These are phyloP conservation scores for Starmerella bacillaris DNA, from an alignment of 805 yeast genomes.

Conservation along the genomic window DNA sequence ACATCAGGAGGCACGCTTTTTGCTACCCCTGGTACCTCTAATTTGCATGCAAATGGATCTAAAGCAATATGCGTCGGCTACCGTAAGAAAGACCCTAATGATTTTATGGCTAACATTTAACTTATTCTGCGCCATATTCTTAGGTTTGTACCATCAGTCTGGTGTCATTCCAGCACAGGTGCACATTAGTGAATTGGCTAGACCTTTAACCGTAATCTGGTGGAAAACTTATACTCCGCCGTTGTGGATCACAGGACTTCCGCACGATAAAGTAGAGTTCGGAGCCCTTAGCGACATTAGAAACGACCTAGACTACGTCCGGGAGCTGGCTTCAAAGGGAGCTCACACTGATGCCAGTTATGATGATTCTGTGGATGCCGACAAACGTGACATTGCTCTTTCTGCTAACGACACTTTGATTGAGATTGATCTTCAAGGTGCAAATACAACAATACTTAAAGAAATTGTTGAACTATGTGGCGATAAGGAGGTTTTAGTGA, in stretches of 20 bases:
- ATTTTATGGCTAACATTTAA: conserved; percentile 50
- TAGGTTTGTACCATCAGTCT: conserved; percentile 80
- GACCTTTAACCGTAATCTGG: conserved; percentile 38
- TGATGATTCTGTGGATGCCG: no score
- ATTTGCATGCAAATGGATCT: conserved; percentile 35
- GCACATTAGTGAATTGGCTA: conserved; percentile 16
- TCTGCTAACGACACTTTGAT: conserved; percentile 10
- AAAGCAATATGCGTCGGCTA: conserved; percentile 9
- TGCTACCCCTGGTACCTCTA: conserved; percentile 63
- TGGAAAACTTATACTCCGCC: conserved; percentile 96
- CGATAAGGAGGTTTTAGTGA: conserved; percentile 17
- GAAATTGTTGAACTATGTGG: conserved; percentile 13
- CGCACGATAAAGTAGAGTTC: conserved; percentile 15
- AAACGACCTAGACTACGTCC: background rate
- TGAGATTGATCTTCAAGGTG: conserved; percentile 36
- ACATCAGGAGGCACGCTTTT: conserved; percentile 86
- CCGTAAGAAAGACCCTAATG: conserved; percentile 12
- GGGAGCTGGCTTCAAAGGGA: background rate
- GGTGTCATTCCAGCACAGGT: conserved; percentile 59
- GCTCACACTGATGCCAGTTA: no score
- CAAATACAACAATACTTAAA: conserved; percentile 20
- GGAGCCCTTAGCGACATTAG: background rate
- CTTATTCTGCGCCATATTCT: conserved; percentile 34
- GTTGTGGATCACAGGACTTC: conserved; percentile 48
- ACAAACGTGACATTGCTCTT: no score